Evolutionary conservation across 169 alveolate species (phyloP), one percentile per base, ranked within the genome.

Genomic region (Perkinsus olseni): DNA sequence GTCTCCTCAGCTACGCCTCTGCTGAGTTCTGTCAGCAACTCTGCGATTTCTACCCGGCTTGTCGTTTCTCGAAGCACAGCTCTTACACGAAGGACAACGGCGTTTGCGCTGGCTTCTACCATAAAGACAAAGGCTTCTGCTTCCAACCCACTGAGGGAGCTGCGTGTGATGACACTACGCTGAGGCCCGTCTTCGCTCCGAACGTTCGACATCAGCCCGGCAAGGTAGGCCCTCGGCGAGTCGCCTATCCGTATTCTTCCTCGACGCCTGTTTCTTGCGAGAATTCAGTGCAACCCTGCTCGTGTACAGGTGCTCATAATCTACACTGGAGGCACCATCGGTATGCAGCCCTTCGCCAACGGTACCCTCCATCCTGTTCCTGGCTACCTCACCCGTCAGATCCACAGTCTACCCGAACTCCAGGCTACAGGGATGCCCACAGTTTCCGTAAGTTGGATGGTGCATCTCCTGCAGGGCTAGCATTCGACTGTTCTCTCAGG

Each of bases 301-400:
- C 10, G 1, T 21, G 28, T 62, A 10, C 31, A 62, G 74, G 96
- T 96, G 13, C 94, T 96, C 24, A 62, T 95, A 0, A 38, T 96
- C 20, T 94, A 95, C 96, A 95, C 97, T 0, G 97, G 97, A 4
- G 97, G 97, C 1, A 96, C 97, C 20, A 92, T 96, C 36, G 96
- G 97, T 24, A 95, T 95, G 96, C 94, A 91, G 36, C 92, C 92
- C 34, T 74, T 93, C 36, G 74, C 92, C n/a, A 93, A 93, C 38
- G 96, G 96, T 11, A 91, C 93, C 36, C 82, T 62, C 13, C 91
- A 50, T 74, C 74, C 95, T 3, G 92, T 91, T 20, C 74, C 92
- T 11, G 74, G 74, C 0, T 91, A 36, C 37, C 74, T 91, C 38
- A 28, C 92, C 0, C 39, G 0, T 39, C 40, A 40, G 93, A 74